Conservation (phyloP, 2,329 filamentous ascomycete species). For the Diaporthe helianthi region DNA sequence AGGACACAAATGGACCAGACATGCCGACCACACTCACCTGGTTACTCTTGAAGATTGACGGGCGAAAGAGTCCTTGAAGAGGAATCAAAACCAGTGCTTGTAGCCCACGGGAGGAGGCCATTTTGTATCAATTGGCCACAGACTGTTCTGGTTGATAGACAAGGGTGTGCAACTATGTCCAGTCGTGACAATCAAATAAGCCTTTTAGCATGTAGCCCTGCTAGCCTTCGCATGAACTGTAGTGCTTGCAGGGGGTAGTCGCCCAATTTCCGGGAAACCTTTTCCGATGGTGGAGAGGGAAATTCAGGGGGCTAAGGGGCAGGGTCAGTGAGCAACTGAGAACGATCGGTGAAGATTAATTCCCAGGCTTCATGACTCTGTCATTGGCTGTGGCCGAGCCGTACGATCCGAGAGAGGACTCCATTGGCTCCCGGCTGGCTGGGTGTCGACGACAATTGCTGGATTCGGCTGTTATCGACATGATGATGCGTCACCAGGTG, state of each 20-base stretch:
- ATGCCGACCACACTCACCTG: neutral
- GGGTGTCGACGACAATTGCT: conserved; percentile 1
- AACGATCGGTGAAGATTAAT: conserved; percentile 5
- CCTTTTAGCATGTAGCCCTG: neutral
- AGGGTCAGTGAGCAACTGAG: neutral
- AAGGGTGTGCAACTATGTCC: neutral
- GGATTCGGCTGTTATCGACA: conserved; percentile 7
- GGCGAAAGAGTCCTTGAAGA: neutral
- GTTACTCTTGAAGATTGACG: neutral
- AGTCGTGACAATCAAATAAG: conserved; percentile 16
- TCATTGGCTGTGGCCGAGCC: neutral
- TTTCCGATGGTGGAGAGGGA: conserved; percentile 11
- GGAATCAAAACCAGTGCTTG: neutral
- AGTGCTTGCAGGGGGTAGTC: conserved; percentile 6
- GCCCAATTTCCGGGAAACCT: conserved; percentile 16
- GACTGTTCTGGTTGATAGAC: neutral
- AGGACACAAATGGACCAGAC: neutral
- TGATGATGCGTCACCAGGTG: conserved; percentile 20
- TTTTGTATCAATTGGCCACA: conserved; percentile 2
- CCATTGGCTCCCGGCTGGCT: conserved; percentile 1
- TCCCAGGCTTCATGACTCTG: conserved; percentile 13
- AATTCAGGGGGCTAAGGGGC: conserved; percentile 19
- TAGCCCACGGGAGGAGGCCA: conserved; percentile 6
- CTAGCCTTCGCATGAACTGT: neutral
- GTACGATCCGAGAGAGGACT: neutral